Evolutionary conservation across 345 rosid species (phyloP), one percentile per base, ranked within the genome.

Genomic region (Aegle marmelos): DNA sequence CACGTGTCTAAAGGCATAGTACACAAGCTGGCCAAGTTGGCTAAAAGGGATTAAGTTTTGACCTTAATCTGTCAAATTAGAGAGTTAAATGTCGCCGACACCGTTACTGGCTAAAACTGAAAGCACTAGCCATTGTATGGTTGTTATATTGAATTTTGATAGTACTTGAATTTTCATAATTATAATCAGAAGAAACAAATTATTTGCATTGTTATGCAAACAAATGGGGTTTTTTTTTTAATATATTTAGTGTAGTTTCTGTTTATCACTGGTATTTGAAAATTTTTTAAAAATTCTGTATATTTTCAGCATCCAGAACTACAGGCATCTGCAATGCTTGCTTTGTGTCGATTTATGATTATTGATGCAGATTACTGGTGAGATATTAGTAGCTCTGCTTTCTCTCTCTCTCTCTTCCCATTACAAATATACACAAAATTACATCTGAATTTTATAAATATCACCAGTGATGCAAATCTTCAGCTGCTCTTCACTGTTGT

Each of bases 261-360:
- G 9, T 45, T 45, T 63, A 13, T 62, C 21, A 19, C 31, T 66
- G 54, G 56, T 75, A 73, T 21, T 31, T 39, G 28, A 68, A 56
- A 54, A 50, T 78, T 31, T 64, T 28, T 10, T 48, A 19, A 6
- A 19, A 39, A 11, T 69, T 19, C 21, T 50, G 45, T 72, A 36
- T 62, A 34, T 63, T 86, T 72, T 83, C 90, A 89, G 99, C 85
- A 88, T 85, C 94, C 99, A 71, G 90, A 83, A 62, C 88, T 96
- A 61, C 99, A 96, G 83, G 97, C 98, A 78, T 94, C 98, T 57
- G 98, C 90, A 79, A 88, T 96, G 98, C 98, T 96, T 76, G 98
- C 98, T 63, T 83, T 96, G 72, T 92, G 98, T 84, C 89, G 94
- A 77, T 90, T 90, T 83, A 96, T 94, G 99, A 88, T 94, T 78